Conservation (phyloP, 768 basidiomycete genomes). For the Lactarius vividus region DNA sequence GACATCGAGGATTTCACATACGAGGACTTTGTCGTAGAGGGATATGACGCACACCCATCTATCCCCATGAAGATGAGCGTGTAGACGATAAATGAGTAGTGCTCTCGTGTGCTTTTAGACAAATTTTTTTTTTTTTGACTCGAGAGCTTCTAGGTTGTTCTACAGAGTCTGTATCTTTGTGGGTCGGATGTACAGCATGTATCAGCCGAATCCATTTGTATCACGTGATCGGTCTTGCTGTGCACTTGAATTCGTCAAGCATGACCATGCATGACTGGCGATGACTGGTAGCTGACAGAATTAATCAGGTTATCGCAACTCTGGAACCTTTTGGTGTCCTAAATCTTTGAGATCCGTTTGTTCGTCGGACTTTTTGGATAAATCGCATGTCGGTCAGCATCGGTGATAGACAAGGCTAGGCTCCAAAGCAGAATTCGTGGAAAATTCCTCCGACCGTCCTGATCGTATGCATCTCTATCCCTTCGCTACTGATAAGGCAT, state of each 20-base stretch:
- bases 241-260: background rate
- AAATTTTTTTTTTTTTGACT: conserved; percentile 8
- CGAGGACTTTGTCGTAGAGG: conserved; percentile 82
- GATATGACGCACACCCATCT: conserved; percentile 78
- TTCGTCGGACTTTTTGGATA: background rate
- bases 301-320: background rate
- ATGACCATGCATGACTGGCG: background rate
- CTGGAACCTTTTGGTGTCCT: too few relatives aligned
- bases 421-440: background rate
- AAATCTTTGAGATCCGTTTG: background rate
- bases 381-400: background rate
- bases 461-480: background rate
- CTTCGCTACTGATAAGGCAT: background rate
- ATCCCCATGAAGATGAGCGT: conserved; percentile 98
- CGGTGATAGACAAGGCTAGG: background rate
- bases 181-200: background rate
- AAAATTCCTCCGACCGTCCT: background rate
- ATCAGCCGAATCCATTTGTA: background rate
- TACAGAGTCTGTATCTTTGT: background rate
- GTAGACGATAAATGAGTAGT: conserved; percentile 32
- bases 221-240: background rate
- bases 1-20: conserved; percentile 79
- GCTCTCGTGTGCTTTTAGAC: background rate
- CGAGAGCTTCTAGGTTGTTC: background rate
- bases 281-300: conserved; percentile 3